phyloP scores from a whole-genome alignment of 345 rosid species.

The Eutrema yunnanense region DNA sequence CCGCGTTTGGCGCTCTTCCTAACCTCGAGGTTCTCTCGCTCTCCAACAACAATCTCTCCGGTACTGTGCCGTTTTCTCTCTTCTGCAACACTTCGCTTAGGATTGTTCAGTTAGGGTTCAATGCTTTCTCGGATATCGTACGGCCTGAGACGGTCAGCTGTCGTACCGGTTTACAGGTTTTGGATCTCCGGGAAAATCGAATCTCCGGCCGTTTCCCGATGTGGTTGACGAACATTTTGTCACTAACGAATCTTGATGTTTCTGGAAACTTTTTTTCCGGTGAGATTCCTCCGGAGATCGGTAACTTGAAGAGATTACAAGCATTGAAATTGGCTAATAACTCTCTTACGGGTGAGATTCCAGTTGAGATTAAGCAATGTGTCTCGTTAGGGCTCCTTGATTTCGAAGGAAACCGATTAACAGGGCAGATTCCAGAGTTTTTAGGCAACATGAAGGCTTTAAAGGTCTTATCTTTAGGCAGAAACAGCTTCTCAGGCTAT shows the following conservation, averaged over 20 bases:
- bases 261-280: conserved; percentile 72
- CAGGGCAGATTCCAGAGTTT: conserved; percentile 62
- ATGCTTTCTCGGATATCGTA: conserved; percentile 42
- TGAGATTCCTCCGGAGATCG: conserved; percentile 52
- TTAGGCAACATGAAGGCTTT: conserved; percentile 51
- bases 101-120: conserved; percentile 60
- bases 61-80: conserved; percentile 52
- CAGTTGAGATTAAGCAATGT: conserved; percentile 61
- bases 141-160: conserved; percentile 46
- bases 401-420: conserved; percentile 60
- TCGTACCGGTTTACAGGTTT: conserved; percentile 43
- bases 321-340: conserved; percentile 69
- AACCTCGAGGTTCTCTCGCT: conserved; percentile 62
- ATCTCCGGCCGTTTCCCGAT: conserved; percentile 55
- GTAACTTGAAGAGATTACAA: conserved; percentile 44
- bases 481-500: conserved; percentile 60
- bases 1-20: conserved; percentile 66
- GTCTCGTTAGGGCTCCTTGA: conserved; percentile 51
- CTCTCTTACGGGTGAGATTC: conserved; percentile 55
- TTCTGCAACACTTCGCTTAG: conserved; percentile 62
- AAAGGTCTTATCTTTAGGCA: conserved; percentile 52
- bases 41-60: conserved; percentile 59
- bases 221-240: conserved; percentile 49
- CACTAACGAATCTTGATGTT: conserved; percentile 51
- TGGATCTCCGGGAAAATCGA: conserved; percentile 59